phyloP scores from a whole-genome alignment of 352 stramenopile genomes.

The Blastocystis sp. region DNA sequence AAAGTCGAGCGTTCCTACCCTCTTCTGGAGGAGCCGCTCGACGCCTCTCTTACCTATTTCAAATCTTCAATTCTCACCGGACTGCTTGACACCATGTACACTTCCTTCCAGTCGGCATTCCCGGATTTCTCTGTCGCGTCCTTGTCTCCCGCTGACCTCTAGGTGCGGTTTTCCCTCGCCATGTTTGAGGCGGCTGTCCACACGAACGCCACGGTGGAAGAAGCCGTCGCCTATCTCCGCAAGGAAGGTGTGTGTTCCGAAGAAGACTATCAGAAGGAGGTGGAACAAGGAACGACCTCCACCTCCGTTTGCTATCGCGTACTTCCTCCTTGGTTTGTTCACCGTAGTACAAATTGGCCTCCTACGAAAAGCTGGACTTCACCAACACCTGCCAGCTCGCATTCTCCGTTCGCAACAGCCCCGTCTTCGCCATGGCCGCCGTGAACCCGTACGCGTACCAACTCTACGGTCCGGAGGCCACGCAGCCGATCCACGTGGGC shows the following conservation, averaged over 20 bases:
- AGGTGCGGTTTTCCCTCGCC: neutral
- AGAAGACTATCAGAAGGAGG: neutral
- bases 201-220: neutral
- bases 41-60: neutral
- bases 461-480: neutral
- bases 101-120: neutral
- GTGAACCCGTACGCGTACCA: neutral
- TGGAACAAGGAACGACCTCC: neutral
- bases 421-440: neutral
- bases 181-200: neutral
- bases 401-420: neutral
- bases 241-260: neutral
- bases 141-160: no score
- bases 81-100: neutral
- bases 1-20: neutral
- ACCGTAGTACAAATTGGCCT: neutral
- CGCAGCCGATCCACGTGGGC: neutral
- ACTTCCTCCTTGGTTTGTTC: neutral
- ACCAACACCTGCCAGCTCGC: neutral
- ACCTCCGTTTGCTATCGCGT: neutral
- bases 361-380: neutral
- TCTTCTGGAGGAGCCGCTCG: neutral
- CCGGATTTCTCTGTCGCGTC: no score
- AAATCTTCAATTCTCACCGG: neutral
- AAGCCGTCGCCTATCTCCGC: neutral